phyloP scores from a whole-genome alignment of 2,329 filamentous ascomycete species.

The Fusarium sarcochroum region DNA sequence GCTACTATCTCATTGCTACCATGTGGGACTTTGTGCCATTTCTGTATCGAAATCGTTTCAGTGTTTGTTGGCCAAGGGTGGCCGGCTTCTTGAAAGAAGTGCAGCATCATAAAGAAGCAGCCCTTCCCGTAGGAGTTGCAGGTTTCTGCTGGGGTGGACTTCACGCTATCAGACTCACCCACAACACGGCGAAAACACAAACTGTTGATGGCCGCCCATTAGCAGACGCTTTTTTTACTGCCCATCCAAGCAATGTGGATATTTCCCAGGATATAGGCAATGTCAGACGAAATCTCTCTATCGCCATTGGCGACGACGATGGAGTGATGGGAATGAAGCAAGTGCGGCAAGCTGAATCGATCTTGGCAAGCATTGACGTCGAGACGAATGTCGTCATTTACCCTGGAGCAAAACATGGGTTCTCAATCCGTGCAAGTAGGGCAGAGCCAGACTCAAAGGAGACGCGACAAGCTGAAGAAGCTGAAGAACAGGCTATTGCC shows the following conservation, averaged over 20 bases:
- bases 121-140: slow-evolving; percentile 62
- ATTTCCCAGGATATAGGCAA: background rate
- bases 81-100: slow-evolving; percentile 55
- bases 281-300: background rate
- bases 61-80: slow-evolving; percentile 54
- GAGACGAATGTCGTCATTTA: background rate
- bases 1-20: background rate
- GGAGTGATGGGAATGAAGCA: background rate
- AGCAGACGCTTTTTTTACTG: background rate
- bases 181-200: slow-evolving; percentile 23
- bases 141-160: slow-evolving; percentile 77
- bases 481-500: background rate
- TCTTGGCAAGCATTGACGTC: background rate
- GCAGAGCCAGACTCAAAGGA: background rate
- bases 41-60: slow-evolving; percentile 45
- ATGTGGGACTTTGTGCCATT: slow-evolving; percentile 6
- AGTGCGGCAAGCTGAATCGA: background rate
- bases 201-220: background rate
- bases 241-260: background rate
- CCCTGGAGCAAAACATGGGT: slow-evolving; percentile 2
- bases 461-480: background rate
- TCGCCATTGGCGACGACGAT: slow-evolving; percentile 3
- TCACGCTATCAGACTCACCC: slow-evolving; percentile 64
- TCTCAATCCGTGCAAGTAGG: slow-evolving; percentile 2
- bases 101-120: slow-evolving; percentile 50